These are phyloP conservation scores for Massospora cicadina DNA, from an alignment of 371 early-diverging fungal species.

Conservation along the genomic window DNA sequence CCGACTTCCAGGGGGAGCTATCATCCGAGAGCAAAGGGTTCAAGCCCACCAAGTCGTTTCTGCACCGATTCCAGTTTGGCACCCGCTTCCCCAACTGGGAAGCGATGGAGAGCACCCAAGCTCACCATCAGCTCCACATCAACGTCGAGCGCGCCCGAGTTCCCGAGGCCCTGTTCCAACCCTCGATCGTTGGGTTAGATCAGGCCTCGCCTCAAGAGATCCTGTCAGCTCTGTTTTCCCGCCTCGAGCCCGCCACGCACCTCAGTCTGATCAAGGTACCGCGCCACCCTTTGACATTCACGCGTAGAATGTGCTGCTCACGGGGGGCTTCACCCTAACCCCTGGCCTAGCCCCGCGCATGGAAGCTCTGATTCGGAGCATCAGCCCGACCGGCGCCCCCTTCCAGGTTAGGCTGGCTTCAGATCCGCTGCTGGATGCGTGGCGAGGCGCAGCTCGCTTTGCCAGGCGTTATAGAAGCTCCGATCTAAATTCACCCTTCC, in stretches of 20 bases:
- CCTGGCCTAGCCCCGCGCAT: constrained; percentile 46
- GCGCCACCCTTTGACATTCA: background rate
- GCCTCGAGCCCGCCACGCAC: constrained; percentile 27
- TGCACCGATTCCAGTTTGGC: constrained; percentile 19
- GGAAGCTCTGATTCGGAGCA: constrained; percentile 28
- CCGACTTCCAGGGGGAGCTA: constrained; percentile 38
- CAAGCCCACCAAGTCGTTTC: constrained; percentile 20
- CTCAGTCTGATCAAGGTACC: constrained; percentile 26
- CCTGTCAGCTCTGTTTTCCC: constrained; percentile 40
- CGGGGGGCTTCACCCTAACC: constrained; percentile 52
- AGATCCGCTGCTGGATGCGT: constrained; percentile 61
- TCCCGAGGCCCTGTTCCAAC: constrained; percentile 76
- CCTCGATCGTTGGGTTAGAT: constrained; percentile 66
- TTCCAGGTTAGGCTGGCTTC: constrained; percentile 40
- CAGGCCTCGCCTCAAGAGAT: constrained; percentile 72
- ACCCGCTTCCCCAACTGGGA: constrained; percentile 16
- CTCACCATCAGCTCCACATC: constrained; percentile 61
- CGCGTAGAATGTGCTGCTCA: constrained; percentile 47
- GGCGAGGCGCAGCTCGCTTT: constrained; percentile 69
- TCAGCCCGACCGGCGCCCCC: constrained; percentile 37
- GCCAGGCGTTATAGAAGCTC: constrained; percentile 15
- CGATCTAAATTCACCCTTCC: constrained; percentile 22
- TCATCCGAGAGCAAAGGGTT: constrained; percentile 19
- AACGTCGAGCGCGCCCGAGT: constrained; percentile 76
- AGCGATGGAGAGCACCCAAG: constrained; percentile 41